Evolutionary conservation across 1,284 basidiomycete genomes (phyloP).

Genomic region (Grifola frondosa): DNA sequence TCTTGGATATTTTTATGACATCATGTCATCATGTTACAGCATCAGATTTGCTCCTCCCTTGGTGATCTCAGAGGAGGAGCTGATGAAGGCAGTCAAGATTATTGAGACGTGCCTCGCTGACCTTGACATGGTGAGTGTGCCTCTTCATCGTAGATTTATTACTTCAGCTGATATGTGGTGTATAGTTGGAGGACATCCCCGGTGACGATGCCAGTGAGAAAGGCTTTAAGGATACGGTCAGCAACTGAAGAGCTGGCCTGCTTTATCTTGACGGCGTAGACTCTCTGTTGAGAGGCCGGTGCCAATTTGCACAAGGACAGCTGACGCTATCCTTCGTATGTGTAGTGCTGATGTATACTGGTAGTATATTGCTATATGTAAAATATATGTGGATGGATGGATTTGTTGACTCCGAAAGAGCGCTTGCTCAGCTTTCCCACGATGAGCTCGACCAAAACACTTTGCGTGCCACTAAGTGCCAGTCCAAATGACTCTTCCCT

Average conservation of each 20-base stretch:
- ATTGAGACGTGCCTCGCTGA: conserved; percentile 80
- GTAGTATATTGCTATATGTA: too few relatives aligned
- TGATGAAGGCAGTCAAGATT: conserved; percentile 73
- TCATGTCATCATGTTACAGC: conserved; percentile 38
- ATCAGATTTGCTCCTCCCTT: conserved; percentile 96
- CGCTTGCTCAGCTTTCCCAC: too few relatives aligned
- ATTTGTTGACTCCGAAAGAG: too few relatives aligned
- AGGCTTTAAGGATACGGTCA: conserved; percentile 45
- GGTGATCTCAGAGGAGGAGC: conserved; percentile 86
- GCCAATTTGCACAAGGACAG: too few relatives aligned
- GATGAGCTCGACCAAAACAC: too few relatives aligned
- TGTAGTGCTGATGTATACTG: too few relatives aligned
- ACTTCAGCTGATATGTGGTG: neutral
- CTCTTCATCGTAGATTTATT: conserved; percentile 7
- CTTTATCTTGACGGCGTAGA: too few relatives aligned
- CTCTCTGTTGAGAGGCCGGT: too few relatives aligned
- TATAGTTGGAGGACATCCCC: conserved; percentile 68
- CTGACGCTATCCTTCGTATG: too few relatives aligned
- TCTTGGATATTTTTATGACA: neutral
- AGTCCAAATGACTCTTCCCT: too few relatives aligned
- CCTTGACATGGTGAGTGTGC: conserved; percentile 71
- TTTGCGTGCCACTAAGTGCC: too few relatives aligned
- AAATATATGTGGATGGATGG: too few relatives aligned
- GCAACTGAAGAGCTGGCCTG: conserved; percentile 27
- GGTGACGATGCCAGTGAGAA: conserved; percentile 64